Evolutionary conservation across 495 filamentous ascomycete genomes (phyloP), one percentile per base, ranked within the genome.

Genomic region (Penicillium arizonense): DNA sequence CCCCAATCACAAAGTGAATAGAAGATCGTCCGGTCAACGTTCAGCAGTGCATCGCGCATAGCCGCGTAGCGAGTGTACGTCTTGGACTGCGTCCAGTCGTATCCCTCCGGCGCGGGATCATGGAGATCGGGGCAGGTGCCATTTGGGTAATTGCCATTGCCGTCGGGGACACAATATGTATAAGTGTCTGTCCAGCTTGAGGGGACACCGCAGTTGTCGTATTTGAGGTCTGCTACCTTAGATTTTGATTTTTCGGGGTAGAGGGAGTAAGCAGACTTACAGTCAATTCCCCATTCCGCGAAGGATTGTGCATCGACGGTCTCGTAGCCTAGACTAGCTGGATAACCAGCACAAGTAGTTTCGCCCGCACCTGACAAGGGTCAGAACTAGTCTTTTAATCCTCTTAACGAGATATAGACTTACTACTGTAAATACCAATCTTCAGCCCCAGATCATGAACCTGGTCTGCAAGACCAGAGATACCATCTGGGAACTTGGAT

Each of bases 1-100:
- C 86, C 86, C 85, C 85, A 87, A 41, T 82, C 73, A 62, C 86
- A 91, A 2, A 90, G 68, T 11, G 77, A 82, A 67, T 82, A 91
- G 12, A 86, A 63, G 39, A 91, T 88, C 0, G 76, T 74, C 7
- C 82, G 65, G 51, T 77, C 71, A n/a, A 59, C 55, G 13, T 59
- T 62, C 3, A 77, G 55, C 13, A 89, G 67, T 2, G 87, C 87
- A 50, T 86, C 74, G 0, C 75, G 68, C 87, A 91, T 91, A 1
- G 53, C 62, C 0, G 56, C 58, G 63, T 82, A 89, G 30, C 82
- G 73, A 9, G 69, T 55, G 10, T 76, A 73, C 0, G 79, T 81
- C 32, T 75, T 82, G 24, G 77, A 82, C 0, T 62, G 69, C 7
- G 65, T 69, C 67, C 75, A 84, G 63, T 83, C 70, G 61, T 85